A percentile compares a stretch with the other conserved stretches of the same genome.
Conservation (phyloP, 495 filamentous ascomycete genomes). For the Xylaria castorea region DNA sequence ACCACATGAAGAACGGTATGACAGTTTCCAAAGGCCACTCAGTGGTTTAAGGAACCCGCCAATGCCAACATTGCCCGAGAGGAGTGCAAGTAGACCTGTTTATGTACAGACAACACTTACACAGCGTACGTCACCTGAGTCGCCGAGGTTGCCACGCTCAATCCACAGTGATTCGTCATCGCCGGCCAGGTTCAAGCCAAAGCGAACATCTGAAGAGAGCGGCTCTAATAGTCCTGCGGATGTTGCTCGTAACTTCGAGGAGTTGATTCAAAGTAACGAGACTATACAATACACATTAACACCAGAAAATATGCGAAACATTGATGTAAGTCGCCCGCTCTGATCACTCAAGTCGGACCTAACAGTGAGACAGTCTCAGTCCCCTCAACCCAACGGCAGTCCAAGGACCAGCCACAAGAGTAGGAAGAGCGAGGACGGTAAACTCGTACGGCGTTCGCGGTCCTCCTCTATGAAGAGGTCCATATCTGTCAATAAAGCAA, state of each 20-base stretch:
- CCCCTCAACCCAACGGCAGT: slow-evolving; percentile 44
- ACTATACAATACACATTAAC: slow-evolving; percentile 95
- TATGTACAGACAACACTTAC: slow-evolving; percentile 32
- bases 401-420: slow-evolving; percentile 42
- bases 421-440: slow-evolving; percentile 53
- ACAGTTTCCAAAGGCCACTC: slow-evolving; percentile 19
- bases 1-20: slow-evolving; percentile 41
- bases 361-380: slow-evolving; percentile 45
- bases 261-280: slow-evolving; percentile 86
- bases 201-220: slow-evolving; percentile 59
- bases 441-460: slow-evolving; percentile 44
- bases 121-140: slow-evolving; percentile 35
- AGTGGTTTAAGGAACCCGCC: slow-evolving; percentile 32
- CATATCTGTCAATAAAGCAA: slow-evolving; percentile 48
- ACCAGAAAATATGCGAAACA: slow-evolving; percentile 84
- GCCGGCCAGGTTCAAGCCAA: slow-evolving; percentile 52
- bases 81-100: slow-evolving; percentile 43
- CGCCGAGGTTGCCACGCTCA: slow-evolving; percentile 33
- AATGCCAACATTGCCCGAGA: slow-evolving; percentile 49
- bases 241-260: slow-evolving; percentile 70
- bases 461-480: slow-evolving; percentile 51
- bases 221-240: slow-evolving; percentile 49
- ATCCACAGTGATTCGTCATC: slow-evolving; percentile 43
- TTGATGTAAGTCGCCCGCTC: slow-evolving; percentile 66
- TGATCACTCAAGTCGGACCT: slow-evolving; percentile 24